Evolutionary conservation across 345 rosid genomes (phyloP), one percentile per base, ranked within the genome.

Genomic region (Melaleuca quinquenervia): DNA sequence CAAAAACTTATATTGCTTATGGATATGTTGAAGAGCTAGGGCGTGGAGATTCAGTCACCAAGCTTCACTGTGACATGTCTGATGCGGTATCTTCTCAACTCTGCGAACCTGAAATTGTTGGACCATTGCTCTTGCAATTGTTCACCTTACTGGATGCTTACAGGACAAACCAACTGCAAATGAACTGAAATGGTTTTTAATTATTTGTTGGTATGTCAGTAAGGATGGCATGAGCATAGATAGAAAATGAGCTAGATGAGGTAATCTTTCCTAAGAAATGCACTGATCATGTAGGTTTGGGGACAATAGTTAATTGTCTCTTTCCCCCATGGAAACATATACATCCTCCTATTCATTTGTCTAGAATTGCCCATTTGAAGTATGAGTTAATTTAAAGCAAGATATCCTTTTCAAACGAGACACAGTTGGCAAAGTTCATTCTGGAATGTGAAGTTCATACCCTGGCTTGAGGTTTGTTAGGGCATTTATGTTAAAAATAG

Each of bases 21-120:
- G 98, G 98, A 74, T 85, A 91, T 87, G 84, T 86, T 45, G 87
- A 93, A 90, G 99, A 94, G 89, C 91, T 90, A 83, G 98, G 96
- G 45, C 96, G 96, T 86, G 99, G 96, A 70, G 98, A 96, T 88
- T 94, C 98, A 80, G 96, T 95, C 41, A 96, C 98, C 62, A 95
- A 95, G 91, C 96, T 96, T 87, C 99, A 96, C 6, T 95, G 93
- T 86, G 96, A 94, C 92, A 92, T 94, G 96, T 94, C 96, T 87
- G 99, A 95, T 91, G 96, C 96, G 92, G 98, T 96, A 91, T 85
- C 88, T 82, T 86, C 86, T 48, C 78, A 49, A 29, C 44, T 50
- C 4, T 15, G 56, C n/a, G 52, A 27, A 29, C 55, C 56, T 82
- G 32, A 50, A 50, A n/a, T 50, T 11, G 36, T 82, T 82, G 56